phyloP scores from a whole-genome alignment of 2,329 filamentous ascomycete genomes.

The Paecilomyces dactylethromorphus region DNA sequence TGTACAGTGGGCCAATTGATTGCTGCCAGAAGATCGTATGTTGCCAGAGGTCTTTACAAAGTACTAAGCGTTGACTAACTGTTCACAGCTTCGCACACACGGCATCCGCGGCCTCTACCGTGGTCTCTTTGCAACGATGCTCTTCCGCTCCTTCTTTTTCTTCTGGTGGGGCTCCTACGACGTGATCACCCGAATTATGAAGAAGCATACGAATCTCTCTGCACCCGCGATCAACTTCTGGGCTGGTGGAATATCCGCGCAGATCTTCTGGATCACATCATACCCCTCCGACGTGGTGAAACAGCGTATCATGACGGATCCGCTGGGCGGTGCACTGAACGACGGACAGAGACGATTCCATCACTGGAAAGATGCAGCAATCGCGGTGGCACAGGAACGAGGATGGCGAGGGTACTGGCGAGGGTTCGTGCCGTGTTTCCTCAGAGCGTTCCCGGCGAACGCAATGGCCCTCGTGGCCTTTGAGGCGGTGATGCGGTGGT shows the following conservation, averaged over 20 bases:
- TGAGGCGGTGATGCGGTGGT: conserved; percentile 74
- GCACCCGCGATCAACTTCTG: conserved; percentile 88
- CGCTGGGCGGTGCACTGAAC: conserved; percentile 62
- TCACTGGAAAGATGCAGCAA: conserved; percentile 74
- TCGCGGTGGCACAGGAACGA: conserved; percentile 65
- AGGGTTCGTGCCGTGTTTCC: conserved; percentile 87
- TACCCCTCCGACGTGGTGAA: conserved; percentile 94
- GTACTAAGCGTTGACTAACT: neutral
- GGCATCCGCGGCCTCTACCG: conserved; percentile 78
- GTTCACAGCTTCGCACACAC: conserved; percentile 48
- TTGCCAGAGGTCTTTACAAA: neutral
- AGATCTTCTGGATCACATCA: conserved; percentile 88
- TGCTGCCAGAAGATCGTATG: conserved; percentile 60
- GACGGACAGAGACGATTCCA: conserved; percentile 64
- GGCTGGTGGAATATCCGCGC: conserved; percentile 87
- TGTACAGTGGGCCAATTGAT: conserved; percentile 84
- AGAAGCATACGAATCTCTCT: conserved; percentile 61
- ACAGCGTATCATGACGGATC: conserved; percentile 95
- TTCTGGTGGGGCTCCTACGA: conserved; percentile 99
- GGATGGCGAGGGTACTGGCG: conserved; percentile 83
- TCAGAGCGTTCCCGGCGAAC: conserved; percentile 92
- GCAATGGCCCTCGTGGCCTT: conserved; percentile 89
- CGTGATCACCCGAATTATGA: conserved; percentile 64
- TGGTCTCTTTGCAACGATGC: conserved; percentile 73
- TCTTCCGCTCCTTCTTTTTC: conserved; percentile 93